Conservation (phyloP, 2,329 filamentous ascomycete species). For the Penicillium sp. region DNA sequence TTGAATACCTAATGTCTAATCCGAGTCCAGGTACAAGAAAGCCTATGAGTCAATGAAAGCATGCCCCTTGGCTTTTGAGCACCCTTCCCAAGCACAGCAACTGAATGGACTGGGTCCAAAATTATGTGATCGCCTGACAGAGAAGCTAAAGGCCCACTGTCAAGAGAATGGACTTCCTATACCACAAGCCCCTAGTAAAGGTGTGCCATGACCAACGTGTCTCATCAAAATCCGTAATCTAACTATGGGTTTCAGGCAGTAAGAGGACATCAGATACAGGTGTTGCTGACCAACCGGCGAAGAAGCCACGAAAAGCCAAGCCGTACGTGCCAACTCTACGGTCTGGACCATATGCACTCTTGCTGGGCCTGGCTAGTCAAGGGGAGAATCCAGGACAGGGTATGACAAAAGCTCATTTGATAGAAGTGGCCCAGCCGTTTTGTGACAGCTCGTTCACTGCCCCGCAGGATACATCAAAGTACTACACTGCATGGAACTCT, state of each 20-base stretch:
- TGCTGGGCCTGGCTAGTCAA: constrained; percentile 65
- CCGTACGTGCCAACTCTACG: constrained; percentile 71
- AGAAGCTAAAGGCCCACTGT: constrained; percentile 59
- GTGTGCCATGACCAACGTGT: constrained; percentile 28
- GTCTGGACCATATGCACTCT: constrained; percentile 73
- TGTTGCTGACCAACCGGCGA: constrained; percentile 45
- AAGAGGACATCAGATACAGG: constrained; percentile 36
- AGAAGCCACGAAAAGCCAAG: constrained; percentile 60
- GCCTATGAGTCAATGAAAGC: constrained; percentile 76
- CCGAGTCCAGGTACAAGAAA: constrained; percentile 63
- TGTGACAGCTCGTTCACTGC: constrained; percentile 73
- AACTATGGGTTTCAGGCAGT: constrained; percentile 19
- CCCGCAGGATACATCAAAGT: constrained; percentile 66
- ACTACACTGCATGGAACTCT: constrained; percentile 79
- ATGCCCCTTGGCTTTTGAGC: constrained; percentile 69
- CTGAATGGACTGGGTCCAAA: constrained; percentile 75
- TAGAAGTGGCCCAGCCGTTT: constrained; percentile 68
- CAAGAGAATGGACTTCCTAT: constrained; percentile 67
- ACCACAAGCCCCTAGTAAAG: constrained; percentile 59
- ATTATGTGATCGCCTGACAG: constrained; percentile 68
- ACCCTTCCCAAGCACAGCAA: constrained; percentile 71
- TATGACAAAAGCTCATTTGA: constrained; percentile 68
- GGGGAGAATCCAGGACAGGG: constrained; percentile 58
- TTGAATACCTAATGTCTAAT: constrained; percentile 10
- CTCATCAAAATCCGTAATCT: neutral